These are phyloP conservation scores for Jatropha curcas DNA, from an alignment of 345 rosid genomes.

Conservation along the genomic window DNA sequence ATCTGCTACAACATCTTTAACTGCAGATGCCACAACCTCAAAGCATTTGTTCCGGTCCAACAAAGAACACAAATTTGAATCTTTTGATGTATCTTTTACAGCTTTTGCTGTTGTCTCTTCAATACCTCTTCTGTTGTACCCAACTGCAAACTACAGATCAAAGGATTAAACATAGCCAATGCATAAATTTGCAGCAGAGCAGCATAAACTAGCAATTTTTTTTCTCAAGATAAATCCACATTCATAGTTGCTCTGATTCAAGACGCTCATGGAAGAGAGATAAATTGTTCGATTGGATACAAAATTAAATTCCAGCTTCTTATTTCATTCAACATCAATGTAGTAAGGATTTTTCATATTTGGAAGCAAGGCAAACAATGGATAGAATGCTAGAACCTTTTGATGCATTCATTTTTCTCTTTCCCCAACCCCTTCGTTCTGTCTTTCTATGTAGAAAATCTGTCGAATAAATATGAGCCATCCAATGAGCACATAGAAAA, in stretches of 20 bases:
- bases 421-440: background rate
- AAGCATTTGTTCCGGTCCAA: constrained; percentile 83
- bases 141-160: constrained; percentile 78
- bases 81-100: constrained; percentile 38
- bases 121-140: constrained; percentile 79
- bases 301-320: background rate
- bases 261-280: background rate
- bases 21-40: constrained; percentile 71
- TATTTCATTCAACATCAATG: background rate
- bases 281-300: background rate
- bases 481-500: background rate
- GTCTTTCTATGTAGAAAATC: too few relatives aligned
- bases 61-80: constrained; percentile 43
- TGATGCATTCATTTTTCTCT: background rate
- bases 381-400: background rate
- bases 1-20: constrained; percentile 73
- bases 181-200: background rate
- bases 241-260: background rate
- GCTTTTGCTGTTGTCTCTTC: constrained; percentile 55
- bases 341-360: background rate
- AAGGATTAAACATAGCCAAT: background rate
- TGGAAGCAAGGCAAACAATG: background rate
- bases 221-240: background rate
- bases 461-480: background rate
- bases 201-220: background rate